Base-by-base conservation (phyloP, 495 filamentous ascomycete genomes). In the Sordaria brevicollis region DNA sequence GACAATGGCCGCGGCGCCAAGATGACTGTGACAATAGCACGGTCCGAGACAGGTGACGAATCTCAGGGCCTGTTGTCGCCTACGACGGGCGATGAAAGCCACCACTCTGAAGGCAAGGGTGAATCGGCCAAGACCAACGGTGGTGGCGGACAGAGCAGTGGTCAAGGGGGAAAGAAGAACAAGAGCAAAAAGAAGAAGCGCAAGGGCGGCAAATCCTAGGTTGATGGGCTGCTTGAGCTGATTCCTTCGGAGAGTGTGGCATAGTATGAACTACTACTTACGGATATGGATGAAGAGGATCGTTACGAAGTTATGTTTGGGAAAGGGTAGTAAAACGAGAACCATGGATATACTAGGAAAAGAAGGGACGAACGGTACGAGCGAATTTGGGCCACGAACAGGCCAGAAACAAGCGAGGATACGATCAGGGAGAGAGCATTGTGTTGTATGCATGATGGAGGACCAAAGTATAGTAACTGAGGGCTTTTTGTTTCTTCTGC, bases 161-260 rank as follows among this genome's bases (percentile, higher is more conserved):
- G 74, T 11, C 70, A 68, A 7, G 71, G 72, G 35, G 67, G 71
- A 13, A 72, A 70, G 17, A 79, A 78, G 68, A 78, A 78, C 74
- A 81, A 79, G 49, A 79, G 73, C 34, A 72, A 75, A 66, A 76
- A 79, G 72, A 84, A 81, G 76, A 83, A 79, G 77, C 74, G 82
- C 69, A 82, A 77, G 71, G 80, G 77, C 65, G 76, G 75, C 75
- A 82, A 76, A 67, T 81, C 77, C 17, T 80, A 80, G 78, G 71
- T 72, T 37, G 73, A 71, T 35, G 68, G 37, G 70, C 71, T 76
- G 74, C 65, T 71, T 36, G 72, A 75, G 72, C 71, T 68, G 68
- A 39, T 71, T 67, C 62, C 66, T 43, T 49, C 25, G 49, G 25
- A 62, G 49, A 62, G 25, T 62, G 29, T 62, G 49, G 49, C 25